Conservation (phyloP, 805 yeast genomes). For the Ogataea ramenticola region DNA sequence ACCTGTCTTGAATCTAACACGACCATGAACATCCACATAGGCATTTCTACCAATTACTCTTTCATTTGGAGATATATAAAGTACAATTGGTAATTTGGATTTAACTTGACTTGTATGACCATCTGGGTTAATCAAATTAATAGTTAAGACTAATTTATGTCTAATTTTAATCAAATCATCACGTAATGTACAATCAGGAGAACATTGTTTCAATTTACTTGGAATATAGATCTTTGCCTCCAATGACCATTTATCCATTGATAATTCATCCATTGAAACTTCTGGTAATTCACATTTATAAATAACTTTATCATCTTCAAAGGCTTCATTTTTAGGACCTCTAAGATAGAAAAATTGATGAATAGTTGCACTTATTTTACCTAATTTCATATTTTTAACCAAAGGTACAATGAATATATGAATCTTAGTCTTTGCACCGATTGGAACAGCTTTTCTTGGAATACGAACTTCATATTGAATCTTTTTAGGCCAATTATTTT, state of each 20-base stretch:
- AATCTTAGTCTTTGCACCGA: constrained; percentile 38
- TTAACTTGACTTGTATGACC: constrained; percentile 46
- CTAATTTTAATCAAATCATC: constrained; percentile 35
- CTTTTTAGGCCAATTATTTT: constrained; percentile 47
- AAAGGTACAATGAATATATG: constrained; percentile 39
- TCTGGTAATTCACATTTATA: constrained; percentile 32
- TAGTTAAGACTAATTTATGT: constrained; percentile 37
- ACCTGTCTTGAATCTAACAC: constrained; percentile 16
- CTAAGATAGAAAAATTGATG: constrained; percentile 23
- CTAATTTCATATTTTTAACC: constrained; percentile 35
- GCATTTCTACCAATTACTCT: constrained; percentile 18
- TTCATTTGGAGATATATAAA: constrained; percentile 33
- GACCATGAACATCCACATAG: constrained; percentile 17
- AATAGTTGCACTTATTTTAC: constrained; percentile 25
- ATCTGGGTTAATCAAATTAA: constrained; percentile 38
- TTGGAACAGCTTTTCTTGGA: constrained; percentile 36
- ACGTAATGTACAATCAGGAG: constrained; percentile 35
- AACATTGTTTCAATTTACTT: constrained; percentile 28
- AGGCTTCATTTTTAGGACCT: constrained; percentile 14
- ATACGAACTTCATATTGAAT: constrained; percentile 41
- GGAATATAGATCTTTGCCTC: constrained; percentile 36
- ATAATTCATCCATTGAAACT: constrained; percentile 24
- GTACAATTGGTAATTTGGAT: constrained; percentile 41
- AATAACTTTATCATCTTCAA: constrained; percentile 22
- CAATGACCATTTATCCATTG: constrained; percentile 38